Evolutionary conservation across 495 filamentous ascomycete genomes (phyloP), one percentile per base, ranked within the genome.

Genomic region (Delitschia confertaspora): DNA sequence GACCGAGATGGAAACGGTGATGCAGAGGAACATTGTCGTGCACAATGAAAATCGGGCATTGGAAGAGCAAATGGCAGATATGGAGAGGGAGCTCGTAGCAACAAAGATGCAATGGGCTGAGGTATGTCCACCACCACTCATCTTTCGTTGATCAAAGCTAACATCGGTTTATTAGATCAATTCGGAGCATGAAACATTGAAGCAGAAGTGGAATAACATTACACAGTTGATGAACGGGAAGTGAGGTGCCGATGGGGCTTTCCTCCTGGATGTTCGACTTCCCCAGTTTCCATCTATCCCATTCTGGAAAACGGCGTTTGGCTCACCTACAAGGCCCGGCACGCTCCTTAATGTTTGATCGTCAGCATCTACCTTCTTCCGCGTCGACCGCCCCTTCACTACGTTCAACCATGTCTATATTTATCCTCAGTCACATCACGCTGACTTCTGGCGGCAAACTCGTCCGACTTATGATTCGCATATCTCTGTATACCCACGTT

Each of bases 41-140:
- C 89, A 95, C 57, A 88, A 93, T 37, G 88, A 95, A 69, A 96
- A 95, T 53, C 74, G 83, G 38, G 71, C 68, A 24, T 68, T 99
- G 55, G 87, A 95, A 61, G 93, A 94, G 64, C 80, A 85, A 57
- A 77, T 93, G 74, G 75, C 75, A 22, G 91, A 95, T 43, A 91
- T 99, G 74, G 91, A 96, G 70, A 88, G 89, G 64, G 79, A 81
- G 56, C 65, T 99, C 33, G 93, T 99, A 45, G 75, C 82, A 54
- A 88, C 87, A 1, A 99, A 99, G 73, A 85, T 99, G 87, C 73
- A 75, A 53, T 83, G 83, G 68, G 91, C 91, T 21, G 85, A 95
- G 80, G 91, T 95, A 74, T 62, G 74, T 65, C 27, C 9, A 58
- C 50, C 17, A 24, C 19, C 6, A 19, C 36, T 3, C 20, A 33